A percentile compares a stretch with the other conserved stretches of the same genome.
Conservation (phyloP, 2,329 filamentous ascomycete species). For the Pseudofabraea citricarpa region DNA sequence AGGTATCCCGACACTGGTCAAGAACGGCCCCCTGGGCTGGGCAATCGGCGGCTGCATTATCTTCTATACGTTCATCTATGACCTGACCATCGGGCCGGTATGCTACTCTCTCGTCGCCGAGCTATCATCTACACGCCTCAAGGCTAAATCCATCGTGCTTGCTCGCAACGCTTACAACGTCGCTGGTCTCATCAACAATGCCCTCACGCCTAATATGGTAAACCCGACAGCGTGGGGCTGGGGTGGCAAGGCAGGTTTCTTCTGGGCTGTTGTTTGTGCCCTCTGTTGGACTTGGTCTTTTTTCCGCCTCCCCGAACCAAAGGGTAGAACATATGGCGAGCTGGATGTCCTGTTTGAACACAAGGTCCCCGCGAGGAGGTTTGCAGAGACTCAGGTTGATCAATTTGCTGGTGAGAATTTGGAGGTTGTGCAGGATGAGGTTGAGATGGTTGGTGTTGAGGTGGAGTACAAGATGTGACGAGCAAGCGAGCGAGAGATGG, state of each 20-base stretch:
- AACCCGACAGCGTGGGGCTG: conserved; percentile 75
- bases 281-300: conserved; percentile 76
- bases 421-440: neutral
- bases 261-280: conserved; percentile 79
- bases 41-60: conserved; percentile 61
- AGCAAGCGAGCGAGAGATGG: too few relatives aligned
- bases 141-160: conserved; percentile 86
- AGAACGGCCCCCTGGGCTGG: conserved; percentile 25
- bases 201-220: conserved; percentile 66
- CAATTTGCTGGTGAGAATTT: neutral
- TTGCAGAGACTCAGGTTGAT: conserved; percentile 4
- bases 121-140: conserved; percentile 74
- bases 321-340: conserved; percentile 76
- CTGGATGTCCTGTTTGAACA: conserved; percentile 78
- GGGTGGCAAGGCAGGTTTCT: conserved; percentile 81
- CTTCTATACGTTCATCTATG: conserved; percentile 74
- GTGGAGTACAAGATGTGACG: too few relatives aligned
- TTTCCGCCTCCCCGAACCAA: conserved; percentile 76
- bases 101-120: conserved; percentile 84
- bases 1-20: conserved; percentile 24
- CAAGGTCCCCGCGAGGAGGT: conserved; percentile 38
- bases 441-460: neutral
- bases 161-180: conserved; percentile 70
- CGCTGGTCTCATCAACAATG: conserved; percentile 21
- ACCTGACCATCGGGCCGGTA: conserved; percentile 80